phyloP scores from a whole-genome alignment of 2,329 filamentous ascomycete genomes.

The Verticillium isaacii region DNA sequence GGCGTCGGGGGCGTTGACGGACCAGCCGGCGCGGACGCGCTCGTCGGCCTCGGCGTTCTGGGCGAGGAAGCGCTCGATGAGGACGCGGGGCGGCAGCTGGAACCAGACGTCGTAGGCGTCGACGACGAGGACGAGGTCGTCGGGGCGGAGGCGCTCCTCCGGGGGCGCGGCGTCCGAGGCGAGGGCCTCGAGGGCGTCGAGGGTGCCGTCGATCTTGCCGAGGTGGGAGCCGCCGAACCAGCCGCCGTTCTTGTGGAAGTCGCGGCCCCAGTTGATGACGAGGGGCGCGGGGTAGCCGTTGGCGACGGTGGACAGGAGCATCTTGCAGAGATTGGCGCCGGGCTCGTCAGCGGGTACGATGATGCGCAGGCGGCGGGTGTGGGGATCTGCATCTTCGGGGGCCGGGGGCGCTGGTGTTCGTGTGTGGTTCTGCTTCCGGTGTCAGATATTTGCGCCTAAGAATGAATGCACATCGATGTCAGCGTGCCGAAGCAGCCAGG shows the following conservation, averaged over 20 bases:
- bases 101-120: constrained; percentile 35
- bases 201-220: constrained; percentile 19
- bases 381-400: neutral
- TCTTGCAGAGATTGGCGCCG: constrained; percentile 23
- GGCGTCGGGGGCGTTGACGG: neutral
- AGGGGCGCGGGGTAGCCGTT: constrained; percentile 22
- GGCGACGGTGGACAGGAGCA: constrained; percentile 20
- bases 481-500: too few species aligned
- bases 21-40: constrained; percentile 21
- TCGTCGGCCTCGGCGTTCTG: constrained; percentile 27
- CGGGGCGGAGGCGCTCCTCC: constrained; percentile 9
- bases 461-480: too few species aligned
- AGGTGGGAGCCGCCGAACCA: constrained; percentile 20
- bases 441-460: neutral
- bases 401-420: neutral
- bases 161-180: constrained; percentile 4
- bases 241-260: constrained; percentile 9
- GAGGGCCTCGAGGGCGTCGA: constrained; percentile 18
- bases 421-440: neutral
- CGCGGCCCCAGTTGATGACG: constrained; percentile 21
- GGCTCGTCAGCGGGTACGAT: constrained; percentile 20
- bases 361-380: constrained; percentile 15
- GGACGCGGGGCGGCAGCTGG: constrained; percentile 29
- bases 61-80: constrained; percentile 28
- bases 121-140: constrained; percentile 29